Evolutionary conservation across 257 asterid genomes (phyloP).

Genomic region (Lantana camara): DNA sequence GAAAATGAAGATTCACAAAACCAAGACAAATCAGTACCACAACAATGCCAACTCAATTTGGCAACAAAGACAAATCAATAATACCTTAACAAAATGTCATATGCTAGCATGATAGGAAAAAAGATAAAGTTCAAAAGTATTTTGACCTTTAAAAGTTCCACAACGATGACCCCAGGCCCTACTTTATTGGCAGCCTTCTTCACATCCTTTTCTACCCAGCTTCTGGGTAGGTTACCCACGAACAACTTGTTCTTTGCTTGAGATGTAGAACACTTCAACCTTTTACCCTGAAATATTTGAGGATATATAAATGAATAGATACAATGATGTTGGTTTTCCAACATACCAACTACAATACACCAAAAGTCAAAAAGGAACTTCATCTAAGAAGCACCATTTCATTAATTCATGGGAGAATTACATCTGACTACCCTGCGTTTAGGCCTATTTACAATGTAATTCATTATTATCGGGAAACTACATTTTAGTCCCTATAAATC

Average conservation of each 20-base stretch:
- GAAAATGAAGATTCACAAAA: constrained; percentile 1
- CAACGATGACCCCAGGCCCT: constrained; percentile 62
- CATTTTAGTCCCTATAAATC: too few species aligned
- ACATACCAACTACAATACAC: constrained; percentile 10
- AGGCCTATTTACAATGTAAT: too few species aligned
- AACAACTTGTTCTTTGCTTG: constrained; percentile 66
- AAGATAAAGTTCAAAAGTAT: background rate
- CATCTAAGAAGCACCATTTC: background rate
- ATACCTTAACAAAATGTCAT: background rate
- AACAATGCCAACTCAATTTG: too few species aligned
- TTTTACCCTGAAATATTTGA: constrained; percentile 53
- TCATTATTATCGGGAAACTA: too few species aligned
- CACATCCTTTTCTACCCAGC: constrained; percentile 67
- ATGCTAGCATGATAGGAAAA: background rate
- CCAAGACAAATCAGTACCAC: constrained; percentile 7
- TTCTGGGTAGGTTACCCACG: constrained; percentile 70
- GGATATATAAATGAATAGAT: constrained; percentile 1
- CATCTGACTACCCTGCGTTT: too few species aligned
- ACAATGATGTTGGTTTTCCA: constrained; percentile 5
- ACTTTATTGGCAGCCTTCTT: constrained; percentile 43
- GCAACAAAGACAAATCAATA: constrained; percentile 2
- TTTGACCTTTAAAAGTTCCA: constrained; percentile 63
- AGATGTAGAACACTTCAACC: constrained; percentile 61
- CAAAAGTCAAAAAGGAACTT: background rate
- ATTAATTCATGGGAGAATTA: background rate